phyloP scores from a whole-genome alignment of 768 basidiomycete genomes.

The Clavaria fumosa region DNA sequence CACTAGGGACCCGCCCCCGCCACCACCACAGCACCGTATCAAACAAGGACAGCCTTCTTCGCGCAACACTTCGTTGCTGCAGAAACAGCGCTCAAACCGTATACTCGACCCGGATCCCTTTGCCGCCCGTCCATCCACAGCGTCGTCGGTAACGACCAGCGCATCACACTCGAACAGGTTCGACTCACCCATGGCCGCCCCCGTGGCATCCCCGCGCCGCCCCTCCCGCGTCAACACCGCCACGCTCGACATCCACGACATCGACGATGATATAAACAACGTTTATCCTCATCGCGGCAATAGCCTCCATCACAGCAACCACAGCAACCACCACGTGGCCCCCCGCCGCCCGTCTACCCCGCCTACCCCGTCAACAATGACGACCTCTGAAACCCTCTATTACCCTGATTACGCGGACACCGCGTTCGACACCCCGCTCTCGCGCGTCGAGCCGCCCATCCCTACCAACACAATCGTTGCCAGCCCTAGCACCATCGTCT shows the following conservation, averaged over 20 bases:
- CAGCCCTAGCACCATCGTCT: no score
- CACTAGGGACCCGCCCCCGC: slow-evolving; percentile 24
- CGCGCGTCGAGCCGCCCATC: no score
- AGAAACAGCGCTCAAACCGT: slow-evolving; percentile 32
- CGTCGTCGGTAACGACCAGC: slow-evolving; percentile 16
- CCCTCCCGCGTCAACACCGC: slow-evolving; percentile 79
- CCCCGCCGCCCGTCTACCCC: slow-evolving; percentile 27
- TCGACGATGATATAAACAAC: no score
- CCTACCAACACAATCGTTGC: no score
- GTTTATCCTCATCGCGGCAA: slow-evolving; percentile 35
- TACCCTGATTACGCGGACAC: no score
- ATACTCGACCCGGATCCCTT: slow-evolving; percentile 43
- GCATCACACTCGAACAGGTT: slow-evolving; percentile 17
- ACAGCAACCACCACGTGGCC: slow-evolving; percentile 28
- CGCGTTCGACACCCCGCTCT: no score
- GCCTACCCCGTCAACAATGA: slow-evolving; percentile 24
- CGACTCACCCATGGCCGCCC: slow-evolving; percentile 18
- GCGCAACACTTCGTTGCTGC: slow-evolving; percentile 39
- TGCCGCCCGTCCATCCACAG: slow-evolving; percentile 26
- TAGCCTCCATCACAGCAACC: slow-evolving; percentile 34
- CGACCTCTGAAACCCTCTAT: background rate
- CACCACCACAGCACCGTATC: slow-evolving; percentile 28
- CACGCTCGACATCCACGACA: no score
- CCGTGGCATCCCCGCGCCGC: slow-evolving; percentile 50
- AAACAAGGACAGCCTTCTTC: slow-evolving; percentile 22